Evolutionary conservation across 2,329 filamentous ascomycete species (phyloP), one percentile per base, ranked within the genome.

Genomic region (Aspergillus hiratsukae): DNA sequence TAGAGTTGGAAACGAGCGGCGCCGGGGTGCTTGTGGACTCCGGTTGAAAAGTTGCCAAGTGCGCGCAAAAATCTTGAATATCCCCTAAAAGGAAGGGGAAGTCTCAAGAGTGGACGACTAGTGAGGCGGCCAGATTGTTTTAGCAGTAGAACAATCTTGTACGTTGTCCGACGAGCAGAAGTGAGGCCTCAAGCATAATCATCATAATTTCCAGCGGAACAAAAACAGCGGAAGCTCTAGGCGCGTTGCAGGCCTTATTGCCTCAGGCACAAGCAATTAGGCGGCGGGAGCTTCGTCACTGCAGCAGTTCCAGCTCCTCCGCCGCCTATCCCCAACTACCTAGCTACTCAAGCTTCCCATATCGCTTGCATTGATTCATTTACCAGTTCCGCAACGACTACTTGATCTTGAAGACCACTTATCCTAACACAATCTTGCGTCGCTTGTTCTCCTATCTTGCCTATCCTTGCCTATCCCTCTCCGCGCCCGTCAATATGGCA

Each of bases 401-500:
- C 14, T 29, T 31, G 29, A 43, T 43, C 52, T 10, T 40, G n/a
- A 28, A 52, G 49, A 29, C 46, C 14, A 29, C 43, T 43, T 43
- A 51, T 37, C 35, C 66, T 48, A 58, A 57, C 66, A 58, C 51
- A 31, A 40, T 27, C 28, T n/a, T 70, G 70, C 1, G 64, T 74
- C 17, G 61, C 75, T 9, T 60, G 48, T 41, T 43, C 41, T 56
- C 49, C 41, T 52, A n/a, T 51, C 49, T 58, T 50, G 52, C 54
- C 49, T 40, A 61, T 58, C 57, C 49, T 58, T 50, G 52, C 54
- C 48, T 40, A 60, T 58, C 57, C 49, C 48, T 56, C 58, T 58
- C 58, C 62, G 58, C 43, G 43, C 43, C 65, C 60, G 56, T 63
- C 78, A 87, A 72, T 69, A 99, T 99, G 94, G 87, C 90, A 69